Conservation (phyloP, 257 asterid species). For the Cinchona pubescens region DNA sequence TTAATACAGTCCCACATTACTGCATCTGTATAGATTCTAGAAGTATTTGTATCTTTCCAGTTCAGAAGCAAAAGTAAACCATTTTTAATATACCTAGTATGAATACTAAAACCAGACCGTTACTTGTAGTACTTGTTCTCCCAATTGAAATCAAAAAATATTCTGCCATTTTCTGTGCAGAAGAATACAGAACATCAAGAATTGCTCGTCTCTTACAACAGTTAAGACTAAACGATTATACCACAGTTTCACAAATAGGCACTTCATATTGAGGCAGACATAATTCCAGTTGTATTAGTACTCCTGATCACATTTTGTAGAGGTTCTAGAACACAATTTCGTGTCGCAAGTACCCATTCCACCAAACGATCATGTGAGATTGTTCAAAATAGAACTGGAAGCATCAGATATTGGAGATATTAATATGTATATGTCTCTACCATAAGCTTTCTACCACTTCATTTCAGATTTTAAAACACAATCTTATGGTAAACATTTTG, state of each 20-base stretch:
- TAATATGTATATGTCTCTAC: background rate
- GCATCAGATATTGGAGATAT: background rate
- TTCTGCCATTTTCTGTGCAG: background rate
- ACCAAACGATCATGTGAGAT: background rate
- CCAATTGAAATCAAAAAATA: background rate
- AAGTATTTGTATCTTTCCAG: no score
- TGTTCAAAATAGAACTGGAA: background rate
- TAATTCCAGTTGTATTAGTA: background rate
- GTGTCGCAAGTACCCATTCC: background rate
- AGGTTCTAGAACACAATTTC: background rate
- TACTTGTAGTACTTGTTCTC: background rate
- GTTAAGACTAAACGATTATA: background rate
- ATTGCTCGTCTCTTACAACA: background rate
- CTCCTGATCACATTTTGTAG: no score
- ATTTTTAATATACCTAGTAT: no score
- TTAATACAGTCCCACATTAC: background rate
- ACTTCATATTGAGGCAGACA: background rate
- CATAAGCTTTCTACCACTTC: background rate
- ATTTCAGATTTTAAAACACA: background rate
- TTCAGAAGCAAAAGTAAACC: background rate
- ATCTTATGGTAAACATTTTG: background rate
- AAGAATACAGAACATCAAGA: background rate
- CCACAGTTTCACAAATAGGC: background rate
- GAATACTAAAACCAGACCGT: no score
- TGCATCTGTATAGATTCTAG: no score